Conservation (phyloP, 345 rosid genomes). For the Populus tremula region DNA sequence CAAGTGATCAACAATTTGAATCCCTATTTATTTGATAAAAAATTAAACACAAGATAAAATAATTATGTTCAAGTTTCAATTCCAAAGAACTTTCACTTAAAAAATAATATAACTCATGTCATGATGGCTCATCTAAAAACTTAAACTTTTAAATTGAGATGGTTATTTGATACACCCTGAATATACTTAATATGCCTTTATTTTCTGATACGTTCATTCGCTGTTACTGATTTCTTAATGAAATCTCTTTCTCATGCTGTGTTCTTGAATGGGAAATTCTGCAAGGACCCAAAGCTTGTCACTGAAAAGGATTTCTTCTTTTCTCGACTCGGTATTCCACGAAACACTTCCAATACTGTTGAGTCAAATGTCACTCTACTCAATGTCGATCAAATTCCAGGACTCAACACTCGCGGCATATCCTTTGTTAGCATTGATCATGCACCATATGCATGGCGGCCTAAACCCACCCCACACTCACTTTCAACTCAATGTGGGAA, state of each 20-base stretch:
- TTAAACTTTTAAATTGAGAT: too few relatives aligned
- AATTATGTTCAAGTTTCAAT: too few relatives aligned
- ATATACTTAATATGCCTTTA: background rate
- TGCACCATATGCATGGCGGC: background rate
- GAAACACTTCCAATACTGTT: background rate
- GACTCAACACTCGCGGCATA: conserved; percentile 16
- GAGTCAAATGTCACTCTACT: background rate
- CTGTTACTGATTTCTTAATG: background rate
- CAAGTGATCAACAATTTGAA: too few relatives aligned
- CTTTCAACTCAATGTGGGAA: conserved; percentile 1
- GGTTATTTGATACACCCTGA: too few relatives aligned
- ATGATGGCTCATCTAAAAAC: too few relatives aligned
- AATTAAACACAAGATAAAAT: too few relatives aligned
- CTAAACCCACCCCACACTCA: background rate
- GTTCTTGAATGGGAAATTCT: conserved; percentile 7
- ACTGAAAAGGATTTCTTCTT: background rate
- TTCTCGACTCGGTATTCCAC: background rate
- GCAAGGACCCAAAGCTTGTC: conserved; percentile 10
- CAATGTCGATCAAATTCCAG: background rate
- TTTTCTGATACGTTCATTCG: background rate
- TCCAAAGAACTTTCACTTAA: too few relatives aligned
- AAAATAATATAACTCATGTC: too few relatives aligned
- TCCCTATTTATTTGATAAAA: too few relatives aligned
- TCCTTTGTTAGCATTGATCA: background rate
- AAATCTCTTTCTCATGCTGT: background rate